Evolutionary conservation across 305 asterid genomes (phyloP), one percentile per base, ranked within the genome.

Genomic region (Petunia hybrid): DNA sequence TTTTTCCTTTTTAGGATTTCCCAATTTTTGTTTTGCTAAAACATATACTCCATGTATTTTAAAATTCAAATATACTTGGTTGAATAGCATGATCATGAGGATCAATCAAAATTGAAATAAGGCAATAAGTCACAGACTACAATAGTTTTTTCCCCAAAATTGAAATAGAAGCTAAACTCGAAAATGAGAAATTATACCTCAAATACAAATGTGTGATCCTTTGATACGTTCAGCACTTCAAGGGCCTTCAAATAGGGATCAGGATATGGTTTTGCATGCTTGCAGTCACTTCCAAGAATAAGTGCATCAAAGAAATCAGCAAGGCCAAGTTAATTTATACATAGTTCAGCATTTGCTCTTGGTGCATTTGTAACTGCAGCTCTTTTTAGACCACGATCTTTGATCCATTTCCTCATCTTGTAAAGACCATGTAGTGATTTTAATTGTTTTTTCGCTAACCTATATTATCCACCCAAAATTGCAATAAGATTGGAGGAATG

Each of bases 321-420:
- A 22, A 96, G 95, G 79, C 97, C 99, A 64, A 96, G 94, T 86
- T 87, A 31, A 60, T 95, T 88, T 81, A 94, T 86, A 89, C 94
- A 89, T 87, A 91, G 60, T 81, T 92, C 98, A 40, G 97, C 99
- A 84, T 96, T 95, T 70, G 82, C 90, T 86, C 85, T 91, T 13
- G 99, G 98, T 56, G 97, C 97, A 63, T 95, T 95, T 10, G 97
- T 94, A 36, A 95, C 99, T 80, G 99, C 99, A 87, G 95, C 98
- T 61, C 97, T 92, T 84, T 89, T 95, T 89, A 95, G 73, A 36
- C 98, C 97, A 63, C 82, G 97, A 80, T 90, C 97, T 82, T 96
- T 94, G 31, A 96, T 83, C 98, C 99, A 96, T 82, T 94, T 92
- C 38, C 65, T 88, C 41, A 96, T 59, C 84, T 89, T 91, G 80